Conservation (phyloP, 2,329 filamentous ascomycete genomes). For the Ceratocystis destructans region DNA sequence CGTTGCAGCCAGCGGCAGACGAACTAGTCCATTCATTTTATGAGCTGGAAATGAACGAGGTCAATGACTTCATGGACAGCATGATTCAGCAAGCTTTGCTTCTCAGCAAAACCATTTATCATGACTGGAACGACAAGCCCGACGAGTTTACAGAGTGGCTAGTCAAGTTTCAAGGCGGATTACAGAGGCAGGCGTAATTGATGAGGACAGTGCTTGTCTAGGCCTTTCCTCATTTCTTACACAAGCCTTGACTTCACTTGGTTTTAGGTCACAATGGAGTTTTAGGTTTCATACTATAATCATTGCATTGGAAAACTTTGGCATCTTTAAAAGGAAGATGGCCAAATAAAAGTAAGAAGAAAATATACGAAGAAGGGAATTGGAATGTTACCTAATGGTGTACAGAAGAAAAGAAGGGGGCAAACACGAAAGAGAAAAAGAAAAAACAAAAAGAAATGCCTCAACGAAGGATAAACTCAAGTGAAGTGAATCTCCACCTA, state of each 20-base stretch:
- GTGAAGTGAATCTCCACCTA: no score
- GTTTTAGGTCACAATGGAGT: neutral
- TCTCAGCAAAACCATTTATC: conserved; percentile 40
- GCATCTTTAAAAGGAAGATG: neutral
- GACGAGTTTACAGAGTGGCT: conserved; percentile 74
- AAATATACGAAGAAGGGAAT: conserved; percentile 5
- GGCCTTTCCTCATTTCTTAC: no score
- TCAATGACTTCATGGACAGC: conserved; percentile 43
- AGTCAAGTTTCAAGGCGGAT: neutral
- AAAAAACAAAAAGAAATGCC: neutral
- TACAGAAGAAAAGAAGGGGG: neutral
- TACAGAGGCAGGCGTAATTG: neutral
- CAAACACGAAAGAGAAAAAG: neutral
- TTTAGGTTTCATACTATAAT: neutral
- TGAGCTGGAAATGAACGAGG: conserved; percentile 45
- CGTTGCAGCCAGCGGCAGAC: conserved; percentile 53
- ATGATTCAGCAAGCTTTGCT: conserved; percentile 47
- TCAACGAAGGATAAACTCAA: neutral
- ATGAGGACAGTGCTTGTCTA: no score
- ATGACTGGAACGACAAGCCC: conserved; percentile 47
- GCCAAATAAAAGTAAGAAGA: neutral
- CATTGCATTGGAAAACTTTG: neutral
- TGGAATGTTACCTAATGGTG: neutral
- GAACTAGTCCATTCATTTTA: conserved; percentile 62
- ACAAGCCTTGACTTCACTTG: neutral